A percentile compares a stretch with the other conserved stretches of the same genome.
Evolutionary conservation across 2,329 filamentous ascomycete species (phyloP).

Genomic region (Dissoconium aciculare): DNA sequence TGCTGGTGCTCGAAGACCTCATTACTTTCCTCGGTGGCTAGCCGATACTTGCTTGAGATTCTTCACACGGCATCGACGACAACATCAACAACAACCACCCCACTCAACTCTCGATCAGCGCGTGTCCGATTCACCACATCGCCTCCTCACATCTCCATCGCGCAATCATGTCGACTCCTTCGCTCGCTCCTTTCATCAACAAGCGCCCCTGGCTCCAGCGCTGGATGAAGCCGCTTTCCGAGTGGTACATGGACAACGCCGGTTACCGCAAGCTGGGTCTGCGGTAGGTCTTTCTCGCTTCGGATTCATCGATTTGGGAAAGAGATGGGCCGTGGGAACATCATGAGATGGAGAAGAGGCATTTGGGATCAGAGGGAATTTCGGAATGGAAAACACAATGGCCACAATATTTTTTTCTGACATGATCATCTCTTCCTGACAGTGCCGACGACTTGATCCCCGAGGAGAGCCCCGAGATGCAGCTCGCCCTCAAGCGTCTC

Average conservation of each 20-base stretch:
- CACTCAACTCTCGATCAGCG: slow-evolving; percentile 7
- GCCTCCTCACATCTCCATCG: slow-evolving; percentile 7
- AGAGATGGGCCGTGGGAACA: too few relatives aligned
- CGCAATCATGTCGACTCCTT: slow-evolving; percentile 52
- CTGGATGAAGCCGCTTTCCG: slow-evolving; percentile 64
- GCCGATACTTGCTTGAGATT: too few relatives aligned
- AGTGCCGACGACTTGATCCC: slow-evolving; percentile 91
- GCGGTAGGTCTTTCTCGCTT: slow-evolving; percentile 49
- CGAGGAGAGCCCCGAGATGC: slow-evolving; percentile 78
- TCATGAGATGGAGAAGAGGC: not conserved
- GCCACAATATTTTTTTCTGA: too few relatives aligned
- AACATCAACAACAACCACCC: slow-evolving; percentile 12
- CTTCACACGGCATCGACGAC: slow-evolving; percentile 4
- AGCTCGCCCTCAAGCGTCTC: slow-evolving; percentile 80
- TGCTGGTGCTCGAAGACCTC: too few relatives aligned
- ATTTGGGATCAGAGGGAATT: too few relatives aligned
- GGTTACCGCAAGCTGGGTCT: slow-evolving; percentile 89
- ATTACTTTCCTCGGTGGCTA: too few relatives aligned
- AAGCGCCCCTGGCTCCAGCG: slow-evolving; percentile 75
- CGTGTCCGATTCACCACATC: too few relatives aligned
- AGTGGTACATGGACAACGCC: slow-evolving; percentile 77
- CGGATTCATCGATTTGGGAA: too few relatives aligned
- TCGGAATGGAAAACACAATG: too few relatives aligned
- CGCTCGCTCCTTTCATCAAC: slow-evolving; percentile 59
- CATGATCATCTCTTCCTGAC: too few relatives aligned